Conservation (phyloP, 495 filamentous ascomycete species). For the Chaetomium tenue region DNA sequence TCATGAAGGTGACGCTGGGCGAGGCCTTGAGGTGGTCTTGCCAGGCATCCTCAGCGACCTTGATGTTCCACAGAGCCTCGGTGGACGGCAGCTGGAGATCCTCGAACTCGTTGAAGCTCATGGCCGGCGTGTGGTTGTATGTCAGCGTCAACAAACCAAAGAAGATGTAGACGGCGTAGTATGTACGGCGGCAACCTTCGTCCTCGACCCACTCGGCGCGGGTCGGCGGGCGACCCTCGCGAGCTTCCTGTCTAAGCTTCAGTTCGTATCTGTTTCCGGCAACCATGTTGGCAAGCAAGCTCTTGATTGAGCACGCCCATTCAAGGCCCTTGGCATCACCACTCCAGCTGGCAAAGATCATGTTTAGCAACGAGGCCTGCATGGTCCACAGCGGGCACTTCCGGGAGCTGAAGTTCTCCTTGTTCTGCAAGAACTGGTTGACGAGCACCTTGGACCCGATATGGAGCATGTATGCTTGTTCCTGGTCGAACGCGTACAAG, state of each 20-base stretch:
- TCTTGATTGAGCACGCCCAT: slow-evolving; percentile 99
- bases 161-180: slow-evolving; percentile 99
- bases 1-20: slow-evolving; percentile 77
- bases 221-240: slow-evolving; percentile 70
- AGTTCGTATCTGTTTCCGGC: slow-evolving; percentile 95
- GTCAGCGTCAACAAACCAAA: slow-evolving; percentile 93
- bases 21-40: slow-evolving; percentile 68
- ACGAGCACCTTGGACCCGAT: slow-evolving; percentile 95
- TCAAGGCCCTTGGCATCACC: slow-evolving; percentile 96
- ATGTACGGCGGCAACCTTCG: slow-evolving; percentile 92
- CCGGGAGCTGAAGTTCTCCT: slow-evolving; percentile 97
- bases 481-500: slow-evolving; percentile 94
- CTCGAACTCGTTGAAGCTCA: slow-evolving; percentile 98
- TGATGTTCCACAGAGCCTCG: slow-evolving; percentile 91
- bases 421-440: slow-evolving; percentile 94
- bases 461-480: slow-evolving; percentile 93
- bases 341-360: slow-evolving; percentile 99
- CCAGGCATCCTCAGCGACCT: slow-evolving; percentile 80
- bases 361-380: slow-evolving; percentile 93
- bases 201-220: slow-evolving; percentile 96
- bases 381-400: slow-evolving; percentile 98
- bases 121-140: slow-evolving; percentile 94
- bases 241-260: slow-evolving; percentile 84
- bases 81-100: slow-evolving; percentile 87
- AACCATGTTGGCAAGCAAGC: slow-evolving; percentile 96